These are phyloP conservation scores for Moelleriella libera DNA, from an alignment of 2,329 filamentous ascomycete genomes.

Conservation along the genomic window DNA sequence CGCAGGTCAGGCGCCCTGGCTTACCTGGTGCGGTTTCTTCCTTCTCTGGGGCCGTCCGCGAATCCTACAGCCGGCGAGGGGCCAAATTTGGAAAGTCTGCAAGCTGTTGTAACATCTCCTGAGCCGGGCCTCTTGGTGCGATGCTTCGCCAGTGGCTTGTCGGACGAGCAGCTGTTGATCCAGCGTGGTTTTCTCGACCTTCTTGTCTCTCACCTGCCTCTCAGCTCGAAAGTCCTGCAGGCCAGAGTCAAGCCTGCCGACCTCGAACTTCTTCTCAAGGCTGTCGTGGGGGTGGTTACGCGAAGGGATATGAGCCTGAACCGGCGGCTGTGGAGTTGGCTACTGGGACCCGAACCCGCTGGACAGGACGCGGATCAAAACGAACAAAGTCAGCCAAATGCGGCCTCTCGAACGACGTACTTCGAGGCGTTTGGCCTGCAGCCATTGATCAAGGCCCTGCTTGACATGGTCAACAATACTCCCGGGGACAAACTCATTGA, in stretches of 20 bases:
- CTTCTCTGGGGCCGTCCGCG: constrained; percentile 21
- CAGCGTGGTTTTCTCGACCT: constrained; percentile 91
- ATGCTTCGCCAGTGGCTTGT: constrained; percentile 81
- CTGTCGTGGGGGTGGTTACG: constrained; percentile 75
- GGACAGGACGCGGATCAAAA: constrained; percentile 31
- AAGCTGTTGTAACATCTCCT: constrained; percentile 63
- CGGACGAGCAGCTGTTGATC: constrained; percentile 77
- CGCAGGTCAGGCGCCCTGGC: constrained; percentile 76
- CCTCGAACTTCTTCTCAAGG: constrained; percentile 65
- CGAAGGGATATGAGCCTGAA: constrained; percentile 96
- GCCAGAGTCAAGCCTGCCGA: constrained; percentile 58
- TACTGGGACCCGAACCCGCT: constrained; percentile 63
- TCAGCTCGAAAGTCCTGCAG: constrained; percentile 72
- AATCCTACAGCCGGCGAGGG: constrained; percentile 2
- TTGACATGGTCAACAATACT: constrained; percentile 53
- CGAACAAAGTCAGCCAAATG: constrained; percentile 27
- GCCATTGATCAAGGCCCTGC: constrained; percentile 58
- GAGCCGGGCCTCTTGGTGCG: constrained; percentile 84
- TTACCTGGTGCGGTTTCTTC: constrained; percentile 68
- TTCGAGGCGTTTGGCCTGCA: constrained; percentile 70
- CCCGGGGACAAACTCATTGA: constrained; percentile 32
- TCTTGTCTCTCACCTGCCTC: constrained; percentile 75
- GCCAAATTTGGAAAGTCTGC: constrained; percentile 27
- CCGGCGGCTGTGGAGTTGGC: constrained; percentile 88
- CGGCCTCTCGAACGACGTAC: constrained; percentile 56